Conservation (phyloP, 345 rosid species). For the Moricandia arvensis region DNA sequence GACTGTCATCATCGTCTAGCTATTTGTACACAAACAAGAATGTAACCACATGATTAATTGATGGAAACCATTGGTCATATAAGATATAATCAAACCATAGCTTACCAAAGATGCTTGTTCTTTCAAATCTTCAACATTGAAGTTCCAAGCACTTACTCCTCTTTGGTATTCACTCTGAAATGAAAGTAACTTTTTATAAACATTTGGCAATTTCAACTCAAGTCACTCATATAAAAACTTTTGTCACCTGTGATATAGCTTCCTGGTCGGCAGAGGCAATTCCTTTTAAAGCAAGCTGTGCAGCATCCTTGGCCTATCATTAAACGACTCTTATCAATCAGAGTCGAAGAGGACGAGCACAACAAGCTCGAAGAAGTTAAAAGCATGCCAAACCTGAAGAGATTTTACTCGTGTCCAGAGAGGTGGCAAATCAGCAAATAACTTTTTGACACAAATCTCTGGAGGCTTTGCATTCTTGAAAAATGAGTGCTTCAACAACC, state of each 20-base stretch:
- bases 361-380: slow-evolving; percentile 15
- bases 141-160: slow-evolving; percentile 99
- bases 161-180: slow-evolving; percentile 90
- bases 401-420: slow-evolving; percentile 96
- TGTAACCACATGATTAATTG: neutral
- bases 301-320: slow-evolving; percentile 89
- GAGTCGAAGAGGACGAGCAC: slow-evolving; percentile 6
- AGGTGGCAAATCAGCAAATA: slow-evolving; percentile 80
- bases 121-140: slow-evolving; percentile 88
- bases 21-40: slow-evolving; percentile 27
- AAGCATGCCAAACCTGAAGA: slow-evolving; percentile 60
- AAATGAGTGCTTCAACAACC: slow-evolving; percentile 77
- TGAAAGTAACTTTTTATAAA: slow-evolving; percentile 1
- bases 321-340: slow-evolving; percentile 27
- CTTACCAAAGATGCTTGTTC: slow-evolving; percentile 93
- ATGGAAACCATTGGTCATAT: slow-evolving; percentile 8
- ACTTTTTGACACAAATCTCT: slow-evolving; percentile 74
- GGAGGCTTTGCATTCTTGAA: slow-evolving; percentile 97
- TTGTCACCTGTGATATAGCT: slow-evolving; percentile 73
- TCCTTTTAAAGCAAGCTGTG: slow-evolving; percentile 86
- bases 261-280: slow-evolving; percentile 98
- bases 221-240: neutral
- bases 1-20: slow-evolving; percentile 75
- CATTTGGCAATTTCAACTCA: slow-evolving; percentile 4
- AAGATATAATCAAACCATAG: slow-evolving; percentile 14